These are phyloP conservation scores for Globisporangium cystogenes DNA, from an alignment of 352 stramenopile species.

Conservation along the genomic window DNA sequence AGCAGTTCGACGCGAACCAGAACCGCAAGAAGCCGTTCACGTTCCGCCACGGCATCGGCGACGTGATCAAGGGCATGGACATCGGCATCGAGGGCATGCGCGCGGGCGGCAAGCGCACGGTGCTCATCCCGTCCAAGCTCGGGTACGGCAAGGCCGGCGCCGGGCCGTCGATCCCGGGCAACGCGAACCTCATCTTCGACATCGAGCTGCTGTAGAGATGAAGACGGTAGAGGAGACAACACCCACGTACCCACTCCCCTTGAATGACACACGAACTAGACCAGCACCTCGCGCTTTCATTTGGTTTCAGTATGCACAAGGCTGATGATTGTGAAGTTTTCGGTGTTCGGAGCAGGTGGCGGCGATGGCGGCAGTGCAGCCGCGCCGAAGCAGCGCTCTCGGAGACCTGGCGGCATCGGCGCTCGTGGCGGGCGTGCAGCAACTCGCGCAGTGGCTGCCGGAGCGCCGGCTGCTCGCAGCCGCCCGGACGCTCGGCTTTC, in stretches of 20 bases:
- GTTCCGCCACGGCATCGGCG: conserved; percentile 79
- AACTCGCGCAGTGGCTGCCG: conserved; percentile 30
- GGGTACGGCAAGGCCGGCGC: conserved; percentile 90
- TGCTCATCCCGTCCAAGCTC: conserved; percentile 91
- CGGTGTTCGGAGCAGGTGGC: background rate
- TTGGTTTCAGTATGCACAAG: background rate
- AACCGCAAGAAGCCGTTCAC: conserved; percentile 83
- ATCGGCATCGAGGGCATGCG: conserved; percentile 90
- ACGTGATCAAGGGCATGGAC: conserved; percentile 96
- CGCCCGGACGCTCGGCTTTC: conserved; percentile 26
- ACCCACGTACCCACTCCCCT: no score
- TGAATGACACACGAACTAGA: conserved; percentile 1
- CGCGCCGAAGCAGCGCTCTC: conserved; percentile 26
- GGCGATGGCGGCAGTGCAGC: background rate
- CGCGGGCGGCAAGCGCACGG: conserved; percentile 87
- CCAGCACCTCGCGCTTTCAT: background rate
- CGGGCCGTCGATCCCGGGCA: conserved; percentile 80
- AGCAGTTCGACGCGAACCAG: conserved; percentile 77
- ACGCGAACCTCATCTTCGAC: conserved; percentile 93
- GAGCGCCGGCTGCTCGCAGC: conserved; percentile 20
- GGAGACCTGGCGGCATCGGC: conserved; percentile 39
- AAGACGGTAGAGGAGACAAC: no score
- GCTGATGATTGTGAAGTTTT: background rate
- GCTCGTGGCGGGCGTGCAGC: conserved; percentile 14
- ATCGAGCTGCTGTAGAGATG: conserved; percentile 85